Evolutionary conservation across 2,329 filamentous ascomycete genomes (phyloP).

Genomic region (Botrytis elliptica): DNA sequence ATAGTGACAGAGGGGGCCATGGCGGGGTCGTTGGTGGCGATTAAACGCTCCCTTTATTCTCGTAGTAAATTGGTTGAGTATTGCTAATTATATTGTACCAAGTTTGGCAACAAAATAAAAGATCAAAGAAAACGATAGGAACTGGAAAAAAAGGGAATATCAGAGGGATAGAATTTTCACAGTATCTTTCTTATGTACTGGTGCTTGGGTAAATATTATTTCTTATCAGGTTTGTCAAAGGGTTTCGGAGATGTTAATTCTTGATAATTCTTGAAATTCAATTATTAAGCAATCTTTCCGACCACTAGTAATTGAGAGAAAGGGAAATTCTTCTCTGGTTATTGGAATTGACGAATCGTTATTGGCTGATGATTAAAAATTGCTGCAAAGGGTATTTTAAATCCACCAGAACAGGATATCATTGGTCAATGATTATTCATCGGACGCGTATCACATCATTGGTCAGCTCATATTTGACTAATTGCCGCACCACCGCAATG

Average conservation of each 20-base stretch:
- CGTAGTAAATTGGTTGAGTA: background rate
- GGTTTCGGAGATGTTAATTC: constrained; percentile 5
- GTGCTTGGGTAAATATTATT: background rate
- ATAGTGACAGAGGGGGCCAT: constrained; percentile 38
- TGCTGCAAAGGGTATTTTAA: background rate
- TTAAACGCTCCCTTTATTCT: background rate
- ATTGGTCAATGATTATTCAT: constrained; percentile 2
- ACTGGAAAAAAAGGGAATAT: background rate
- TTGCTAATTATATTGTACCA: background rate
- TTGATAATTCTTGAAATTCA: constrained; percentile 20
- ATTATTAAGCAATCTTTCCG: constrained; percentile 1
- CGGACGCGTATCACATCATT: fast-evolving
- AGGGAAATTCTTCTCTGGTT: background rate
- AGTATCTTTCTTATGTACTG: background rate
- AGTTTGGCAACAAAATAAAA: background rate
- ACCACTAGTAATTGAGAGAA: background rate
- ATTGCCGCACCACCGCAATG: background rate
- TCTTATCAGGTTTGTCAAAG: constrained; percentile 9
- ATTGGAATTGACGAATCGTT: too few species aligned
- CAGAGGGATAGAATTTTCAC: constrained; percentile 1
- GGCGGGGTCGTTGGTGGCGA: constrained; percentile 19
- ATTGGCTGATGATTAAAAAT: background rate
- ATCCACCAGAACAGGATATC: background rate
- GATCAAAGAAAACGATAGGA: background rate
- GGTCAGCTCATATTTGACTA: background rate